A percentile compares a stretch with the other conserved stretches of the same genome.
Evolutionary conservation across 345 rosid species (phyloP).

Genomic region (Hypericum androsaemum): DNA sequence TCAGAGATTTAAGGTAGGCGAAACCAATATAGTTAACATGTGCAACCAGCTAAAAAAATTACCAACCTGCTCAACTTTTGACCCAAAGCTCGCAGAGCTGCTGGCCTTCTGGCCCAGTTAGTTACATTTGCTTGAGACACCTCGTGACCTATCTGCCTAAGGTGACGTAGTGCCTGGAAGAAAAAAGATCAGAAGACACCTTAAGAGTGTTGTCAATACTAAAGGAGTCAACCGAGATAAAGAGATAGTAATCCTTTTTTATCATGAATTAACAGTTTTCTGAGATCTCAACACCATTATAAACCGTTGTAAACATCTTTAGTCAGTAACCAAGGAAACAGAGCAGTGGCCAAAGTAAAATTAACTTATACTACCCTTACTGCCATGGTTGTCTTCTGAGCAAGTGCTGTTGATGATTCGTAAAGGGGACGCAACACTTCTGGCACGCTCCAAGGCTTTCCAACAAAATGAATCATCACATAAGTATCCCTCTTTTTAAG

Average conservation of each 20-base stretch:
- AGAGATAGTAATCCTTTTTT: too few relatives aligned
- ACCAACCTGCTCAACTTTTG: slow-evolving; percentile 93
- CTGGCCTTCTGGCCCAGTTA: slow-evolving; percentile 94
- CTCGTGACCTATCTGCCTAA: slow-evolving; percentile 91
- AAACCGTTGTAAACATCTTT: too few relatives aligned
- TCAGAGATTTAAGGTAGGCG: not conserved
- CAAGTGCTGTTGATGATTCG: slow-evolving; percentile 90
- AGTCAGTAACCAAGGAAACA: too few relatives aligned
- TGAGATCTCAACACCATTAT: too few relatives aligned
- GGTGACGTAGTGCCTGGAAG: slow-evolving; percentile 77
- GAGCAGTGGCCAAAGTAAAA: not conserved
- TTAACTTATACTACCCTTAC: slow-evolving; percentile 31
- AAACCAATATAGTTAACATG: not conserved
- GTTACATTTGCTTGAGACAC: slow-evolving; percentile 68
- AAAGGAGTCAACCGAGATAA: too few relatives aligned
- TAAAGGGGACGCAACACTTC: slow-evolving; percentile 94
- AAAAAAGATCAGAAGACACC: not conserved
- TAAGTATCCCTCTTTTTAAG: not conserved
- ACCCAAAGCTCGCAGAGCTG: slow-evolving; percentile 84
- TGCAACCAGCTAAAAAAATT: slow-evolving; percentile 6
- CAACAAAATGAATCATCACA: slow-evolving; percentile 15
- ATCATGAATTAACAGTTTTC: too few relatives aligned
- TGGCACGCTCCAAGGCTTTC: slow-evolving; percentile 96
- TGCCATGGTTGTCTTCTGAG: slow-evolving; percentile 95
- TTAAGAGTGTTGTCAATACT: too few relatives aligned